A percentile compares a stretch with the other conserved stretches of the same genome.
phyloP scores from a whole-genome alignment of 495 filamentous ascomycete genomes.

The Daldinia caldariorum region DNA sequence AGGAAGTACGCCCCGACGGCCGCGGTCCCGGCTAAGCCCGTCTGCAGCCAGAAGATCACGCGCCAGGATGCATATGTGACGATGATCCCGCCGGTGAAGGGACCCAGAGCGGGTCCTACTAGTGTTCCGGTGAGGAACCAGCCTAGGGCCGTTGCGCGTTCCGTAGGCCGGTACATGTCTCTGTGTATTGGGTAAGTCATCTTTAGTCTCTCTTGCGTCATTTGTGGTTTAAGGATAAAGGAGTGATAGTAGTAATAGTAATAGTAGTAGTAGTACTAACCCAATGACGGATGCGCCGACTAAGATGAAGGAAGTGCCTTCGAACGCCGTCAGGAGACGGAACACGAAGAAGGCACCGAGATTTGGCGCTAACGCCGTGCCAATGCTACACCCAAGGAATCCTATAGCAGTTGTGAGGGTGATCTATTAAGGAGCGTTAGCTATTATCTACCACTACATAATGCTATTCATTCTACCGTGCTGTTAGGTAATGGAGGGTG shows the following conservation, averaged over 20 bases:
- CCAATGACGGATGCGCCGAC: conserved; percentile 70
- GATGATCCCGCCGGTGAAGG: conserved; percentile 73
- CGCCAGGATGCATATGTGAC: conserved; percentile 76
- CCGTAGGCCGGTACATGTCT: conserved; percentile 70
- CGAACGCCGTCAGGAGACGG: conserved; percentile 73
- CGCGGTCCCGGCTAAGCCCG: conserved; percentile 67
- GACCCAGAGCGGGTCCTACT: conserved; percentile 75
- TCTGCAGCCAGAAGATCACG: conserved; percentile 77
- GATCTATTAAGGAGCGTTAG: conserved; percentile 53
- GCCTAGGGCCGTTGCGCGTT: conserved; percentile 73
- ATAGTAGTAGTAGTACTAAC: conserved; percentile 42
- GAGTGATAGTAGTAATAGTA: too few species aligned
- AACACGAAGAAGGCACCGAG: conserved; percentile 74
- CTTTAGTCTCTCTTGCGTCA: not conserved
- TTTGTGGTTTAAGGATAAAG: conserved; percentile 6
- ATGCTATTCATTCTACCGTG: not conserved
- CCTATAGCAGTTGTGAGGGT: conserved; percentile 65
- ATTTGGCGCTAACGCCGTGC: conserved; percentile 73
- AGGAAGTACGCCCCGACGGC: conserved; percentile 69
- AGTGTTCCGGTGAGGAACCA: conserved; percentile 77
- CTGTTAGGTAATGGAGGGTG: not conserved
- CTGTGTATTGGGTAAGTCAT: conserved; percentile 45
- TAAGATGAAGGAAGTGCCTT: conserved; percentile 75
- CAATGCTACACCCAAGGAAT: conserved; percentile 71
- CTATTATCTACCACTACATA: not conserved